Percentiles rank a stretch among this genome's conserved stretches.
These are phyloP conservation scores for Blastobotrys aristatus DNA, from an alignment of 1,139 yeast species.

Conservation along the genomic window DNA sequence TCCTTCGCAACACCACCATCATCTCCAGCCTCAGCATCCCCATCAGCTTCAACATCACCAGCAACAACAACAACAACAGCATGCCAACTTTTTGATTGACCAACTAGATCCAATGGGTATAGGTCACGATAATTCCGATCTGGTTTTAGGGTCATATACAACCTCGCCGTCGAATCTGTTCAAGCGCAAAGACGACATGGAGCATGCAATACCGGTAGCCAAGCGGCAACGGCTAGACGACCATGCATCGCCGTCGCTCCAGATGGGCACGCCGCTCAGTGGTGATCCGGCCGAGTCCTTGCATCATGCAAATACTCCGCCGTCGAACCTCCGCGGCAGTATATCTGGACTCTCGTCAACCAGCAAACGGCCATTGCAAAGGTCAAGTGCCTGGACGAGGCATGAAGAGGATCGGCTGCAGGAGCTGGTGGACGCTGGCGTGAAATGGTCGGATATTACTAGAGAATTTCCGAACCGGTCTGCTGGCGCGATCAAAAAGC, in stretches of 20 bases:
- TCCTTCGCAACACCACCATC: background rate
- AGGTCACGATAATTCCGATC: background rate
- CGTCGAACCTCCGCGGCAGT: background rate
- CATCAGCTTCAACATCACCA: slow-evolving; percentile 5
- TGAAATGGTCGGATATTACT: slow-evolving; percentile 32
- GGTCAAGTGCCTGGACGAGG: slow-evolving; percentile 28
- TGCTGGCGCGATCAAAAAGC: slow-evolving; percentile 34
- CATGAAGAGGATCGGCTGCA: slow-evolving; percentile 27
- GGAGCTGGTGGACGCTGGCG: slow-evolving; percentile 29
- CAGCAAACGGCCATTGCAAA: slow-evolving; percentile 10
- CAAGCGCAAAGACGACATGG: slow-evolving; percentile 7
- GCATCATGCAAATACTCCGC: background rate
- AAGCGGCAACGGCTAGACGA: slow-evolving; percentile 8
- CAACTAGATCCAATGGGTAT: slow-evolving; percentile 1
- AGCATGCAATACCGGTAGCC: slow-evolving; percentile 4
- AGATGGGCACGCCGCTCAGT: background rate
- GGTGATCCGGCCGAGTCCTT: background rate
- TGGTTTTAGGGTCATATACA: slow-evolving; percentile 2
- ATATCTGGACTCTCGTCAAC: background rate
- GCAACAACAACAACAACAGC: slow-evolving; percentile 7
- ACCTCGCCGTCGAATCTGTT: slow-evolving; percentile 6
- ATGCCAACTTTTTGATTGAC: slow-evolving; percentile 1
- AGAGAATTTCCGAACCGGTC: slow-evolving; percentile 30
- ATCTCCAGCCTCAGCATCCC: slow-evolving; percentile 1
- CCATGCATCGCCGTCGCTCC: background rate